Conservation (phyloP, 192 early-diverging fungal species). For the Dissophora ornata region DNA sequence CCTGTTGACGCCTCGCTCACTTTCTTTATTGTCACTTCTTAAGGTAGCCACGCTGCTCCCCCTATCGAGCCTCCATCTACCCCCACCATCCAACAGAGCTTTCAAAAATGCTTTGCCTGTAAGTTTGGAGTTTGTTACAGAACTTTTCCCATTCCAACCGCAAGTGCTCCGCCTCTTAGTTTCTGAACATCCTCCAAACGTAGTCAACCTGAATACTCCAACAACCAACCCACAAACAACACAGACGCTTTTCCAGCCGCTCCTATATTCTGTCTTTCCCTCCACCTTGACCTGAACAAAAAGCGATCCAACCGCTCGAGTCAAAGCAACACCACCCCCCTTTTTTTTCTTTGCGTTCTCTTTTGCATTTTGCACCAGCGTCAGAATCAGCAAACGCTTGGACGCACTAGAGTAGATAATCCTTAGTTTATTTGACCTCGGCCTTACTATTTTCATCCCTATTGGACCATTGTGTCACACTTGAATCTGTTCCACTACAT, state of each 20-base stretch:
- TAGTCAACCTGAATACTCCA: slow-evolving; percentile 29
- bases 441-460: not conserved
- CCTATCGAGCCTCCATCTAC: slow-evolving; percentile 7
- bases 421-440: too few species aligned
- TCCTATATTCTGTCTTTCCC: not conserved
- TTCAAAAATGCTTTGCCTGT: slow-evolving; percentile 54
- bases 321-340: too few species aligned
- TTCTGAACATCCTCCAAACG: slow-evolving; percentile 58
- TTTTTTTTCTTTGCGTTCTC: too few species aligned
- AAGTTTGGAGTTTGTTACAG: slow-evolving; percentile 53
- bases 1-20: not conserved
- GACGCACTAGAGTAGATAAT: too few species aligned
- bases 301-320: not conserved
- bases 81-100: slow-evolving; percentile 29
- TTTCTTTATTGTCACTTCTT: slow-evolving; percentile 11
- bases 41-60: slow-evolving; percentile 30
- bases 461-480: not conserved
- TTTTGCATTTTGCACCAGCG: too few species aligned
- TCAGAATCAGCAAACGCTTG: too few species aligned
- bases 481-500: too few species aligned
- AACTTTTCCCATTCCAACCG: slow-evolving; percentile 14
- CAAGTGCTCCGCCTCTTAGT: slow-evolving; percentile 25
- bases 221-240: too few species aligned
- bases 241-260: too few species aligned
- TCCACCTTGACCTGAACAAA: not conserved